phyloP scores from a whole-genome alignment of 495 filamentous ascomycete genomes.

The Chaetomium cochliodes region DNA sequence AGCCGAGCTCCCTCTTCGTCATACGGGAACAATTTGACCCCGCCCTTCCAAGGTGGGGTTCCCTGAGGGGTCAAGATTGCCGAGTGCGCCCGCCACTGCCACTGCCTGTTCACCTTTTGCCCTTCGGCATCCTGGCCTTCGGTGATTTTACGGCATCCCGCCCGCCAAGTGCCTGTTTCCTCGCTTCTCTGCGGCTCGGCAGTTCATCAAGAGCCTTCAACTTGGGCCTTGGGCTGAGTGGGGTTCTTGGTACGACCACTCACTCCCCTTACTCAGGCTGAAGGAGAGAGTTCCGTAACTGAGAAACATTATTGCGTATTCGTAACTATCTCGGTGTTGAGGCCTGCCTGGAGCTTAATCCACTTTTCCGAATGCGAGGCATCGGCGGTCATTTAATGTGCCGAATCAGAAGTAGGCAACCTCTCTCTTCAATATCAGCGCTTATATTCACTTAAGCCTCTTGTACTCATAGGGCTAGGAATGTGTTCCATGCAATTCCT shows the following conservation, averaged over 20 bases:
- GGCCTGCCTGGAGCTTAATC: background rate
- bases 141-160: slow-evolving; percentile 39
- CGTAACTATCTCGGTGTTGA: background rate
- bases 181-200: slow-evolving; percentile 13
- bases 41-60: slow-evolving; percentile 21
- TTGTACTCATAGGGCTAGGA: no score
- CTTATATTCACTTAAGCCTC: no score
- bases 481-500: no score
- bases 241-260: background rate
- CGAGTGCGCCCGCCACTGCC: slow-evolving; percentile 8
- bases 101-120: background rate
- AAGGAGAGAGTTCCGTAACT: background rate
- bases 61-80: slow-evolving; percentile 15
- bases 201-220: slow-evolving; percentile 8
- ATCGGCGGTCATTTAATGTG: slow-evolving; percentile 14
- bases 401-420: background rate
- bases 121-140: slow-evolving; percentile 17
- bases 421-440: no score
- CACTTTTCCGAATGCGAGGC: background rate
- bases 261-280: no score
- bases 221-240: background rate
- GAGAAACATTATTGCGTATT: background rate
- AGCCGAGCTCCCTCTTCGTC: background rate
- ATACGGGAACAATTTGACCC: slow-evolving; percentile 17
- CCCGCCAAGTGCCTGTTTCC: slow-evolving; percentile 9